These are phyloP conservation scores for sunflower (Helianthus annuus) DNA, from an alignment of 129 eudicot genomes.

Conservation along the genomic window HanXRQr2.0-SUNRISE NC_035444.2:153507109-153507608, in stretches of 20 bases:
- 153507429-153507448: conserved; percentile 59
- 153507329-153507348: conserved; percentile 90
- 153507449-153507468: conserved; percentile 77
- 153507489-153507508: conserved; percentile 66
- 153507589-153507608: background rate
- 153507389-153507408: conserved; percentile 38
- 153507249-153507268: background rate
- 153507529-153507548: conserved; percentile 68
- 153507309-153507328: conserved; percentile 62
- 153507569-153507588: conserved; percentile 86
- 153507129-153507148: no score
- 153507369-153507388: conserved; percentile 51
- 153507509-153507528: conserved; percentile 57
- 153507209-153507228: no score
- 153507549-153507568: conserved; percentile 69
- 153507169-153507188: no score
- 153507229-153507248: no score
- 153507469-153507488: conserved; percentile 80
- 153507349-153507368: conserved; percentile 73
- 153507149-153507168: no score
- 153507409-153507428: conserved; percentile 34
- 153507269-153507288: conserved; percentile 61
- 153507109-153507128: no score
- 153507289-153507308: conserved; percentile 91
- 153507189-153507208: no score